These are phyloP conservation scores for Hawksworthiomyces lignivorus DNA, from an alignment of 2,329 filamentous ascomycete species.

Conservation along the genomic window DNA sequence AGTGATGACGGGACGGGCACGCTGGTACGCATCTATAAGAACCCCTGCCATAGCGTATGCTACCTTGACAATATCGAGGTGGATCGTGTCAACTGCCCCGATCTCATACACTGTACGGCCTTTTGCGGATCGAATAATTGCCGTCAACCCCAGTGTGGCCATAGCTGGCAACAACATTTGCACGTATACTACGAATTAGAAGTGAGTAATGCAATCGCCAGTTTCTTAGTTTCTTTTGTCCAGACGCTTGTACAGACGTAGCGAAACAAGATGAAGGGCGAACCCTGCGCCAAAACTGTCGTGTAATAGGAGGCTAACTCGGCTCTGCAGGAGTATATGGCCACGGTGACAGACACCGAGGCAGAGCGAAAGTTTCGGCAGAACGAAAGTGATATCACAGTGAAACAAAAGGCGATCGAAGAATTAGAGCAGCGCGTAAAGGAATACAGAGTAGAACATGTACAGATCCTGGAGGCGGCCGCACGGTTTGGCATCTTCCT, in stretches of 20 bases:
- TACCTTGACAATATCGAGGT: conserved; percentile 20
- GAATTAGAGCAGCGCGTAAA: conserved; percentile 17
- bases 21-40: conserved; percentile 22
- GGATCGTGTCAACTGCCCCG: conserved; percentile 18
- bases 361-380: conserved; percentile 19
- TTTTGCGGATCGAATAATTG: conserved; percentile 21
- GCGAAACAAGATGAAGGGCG: too few species aligned
- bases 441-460: conserved; percentile 25
- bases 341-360: conserved; percentile 18
- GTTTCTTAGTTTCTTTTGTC: too few species aligned
- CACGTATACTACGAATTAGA: conserved; percentile 26
- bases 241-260: too few species aligned
- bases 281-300: too few species aligned
- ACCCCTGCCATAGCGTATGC: conserved; percentile 25
- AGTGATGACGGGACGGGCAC: conserved; percentile 18
- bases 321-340: conserved; percentile 12
- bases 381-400: conserved; percentile 18
- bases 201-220: conserved; percentile 12
- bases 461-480: conserved; percentile 25
- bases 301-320: too few species aligned
- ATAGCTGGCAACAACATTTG: conserved; percentile 29
- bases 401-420: conserved; percentile 20
- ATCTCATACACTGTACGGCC: conserved; percentile 21
- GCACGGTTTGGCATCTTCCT: conserved; percentile 30
- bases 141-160: conserved; percentile 9